phyloP scores from a whole-genome alignment of 805 yeast genomes.

The Cyberlindnera euphorbiae region DNA sequence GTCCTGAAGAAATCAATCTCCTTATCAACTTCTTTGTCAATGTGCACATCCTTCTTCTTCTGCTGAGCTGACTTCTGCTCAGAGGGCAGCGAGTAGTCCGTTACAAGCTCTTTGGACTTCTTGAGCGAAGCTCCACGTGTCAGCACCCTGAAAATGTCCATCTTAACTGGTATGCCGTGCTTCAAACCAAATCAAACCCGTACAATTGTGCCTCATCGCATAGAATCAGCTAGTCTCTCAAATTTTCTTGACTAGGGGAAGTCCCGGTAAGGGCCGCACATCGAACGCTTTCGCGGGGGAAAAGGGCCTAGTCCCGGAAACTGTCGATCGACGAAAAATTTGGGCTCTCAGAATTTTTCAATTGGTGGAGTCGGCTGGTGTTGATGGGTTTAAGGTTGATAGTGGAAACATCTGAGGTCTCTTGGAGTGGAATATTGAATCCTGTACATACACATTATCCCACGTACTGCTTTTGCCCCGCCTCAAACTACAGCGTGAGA shows the following conservation, averaged over 20 bases:
- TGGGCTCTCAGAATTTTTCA: too few relatives aligned
- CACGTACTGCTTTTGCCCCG: too few relatives aligned
- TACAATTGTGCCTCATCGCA: too few relatives aligned
- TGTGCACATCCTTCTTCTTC: constrained; percentile 34
- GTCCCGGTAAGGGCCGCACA: constrained; percentile 1
- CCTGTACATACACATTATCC: too few relatives aligned
- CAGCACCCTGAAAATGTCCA: constrained; percentile 88
- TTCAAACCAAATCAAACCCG: not conserved
- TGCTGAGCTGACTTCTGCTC: constrained; percentile 21
- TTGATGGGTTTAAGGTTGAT: too few relatives aligned
- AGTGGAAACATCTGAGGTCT: too few relatives aligned
- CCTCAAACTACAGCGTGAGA: too few relatives aligned
- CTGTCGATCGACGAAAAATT: constrained; percentile 2
- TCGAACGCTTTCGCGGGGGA: constrained; percentile 5
- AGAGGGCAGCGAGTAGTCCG: constrained; percentile 26
- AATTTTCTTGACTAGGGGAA: too few relatives aligned
- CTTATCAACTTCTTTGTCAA: constrained; percentile 50
- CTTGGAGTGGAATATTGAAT: too few relatives aligned
- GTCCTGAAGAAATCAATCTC: constrained; percentile 84
- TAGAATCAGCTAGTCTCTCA: too few relatives aligned
- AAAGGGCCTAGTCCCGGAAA: not conserved
- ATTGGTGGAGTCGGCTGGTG: too few relatives aligned
- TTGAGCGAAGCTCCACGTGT: constrained; percentile 81
- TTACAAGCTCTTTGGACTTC: constrained; percentile 36
- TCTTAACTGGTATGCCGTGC: constrained; percentile 22